Evolutionary conservation across 768 basidiomycete genomes (phyloP), one percentile per base, ranked within the genome.

Genomic region (Lactifluus volemus): DNA sequence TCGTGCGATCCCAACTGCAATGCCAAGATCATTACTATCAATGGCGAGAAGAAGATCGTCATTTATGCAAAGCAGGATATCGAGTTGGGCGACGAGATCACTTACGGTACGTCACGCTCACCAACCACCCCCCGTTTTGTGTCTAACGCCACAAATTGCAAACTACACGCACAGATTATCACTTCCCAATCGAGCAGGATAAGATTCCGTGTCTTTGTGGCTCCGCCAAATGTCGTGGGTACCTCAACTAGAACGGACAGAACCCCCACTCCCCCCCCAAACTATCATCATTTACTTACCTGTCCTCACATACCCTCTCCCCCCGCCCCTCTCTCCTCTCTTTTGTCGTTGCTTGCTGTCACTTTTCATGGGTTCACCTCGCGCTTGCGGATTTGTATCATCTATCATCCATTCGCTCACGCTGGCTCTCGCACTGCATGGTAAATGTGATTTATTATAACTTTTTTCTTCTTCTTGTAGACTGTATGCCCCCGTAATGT

Each of bases 171-270:
- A 5, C 69, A 94, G 94, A 99, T 77, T 99, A 99, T 75, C 95
- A 98, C 74, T 99, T 99, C 78, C 96, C 97, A 48, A 89, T 97
- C 71, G 97, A 99, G 76, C 92, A 97, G 74, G 93, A 95, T 77
- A 95, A 96, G 78, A 94, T 95, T 68, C 89, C 89, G 58, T 94
- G 92, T 78, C 78, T 94, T 30, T 96, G 92, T 69, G 88, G 95
- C 68, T 89, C 92, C 68, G 78, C 80, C 66, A 89, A 89, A 75
- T 98, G 95, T 76, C 88, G 95, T 70, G 93, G 94, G 64, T 96
- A 84, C 78, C 88, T 97, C 78, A 97, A 97, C 77, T 98, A 89
- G 83, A 81, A 64, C 38, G 51, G 61, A 60, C 62, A 59, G 56
- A 45, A 45, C 49, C 11, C 44, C 6, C 45, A 14, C 44, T 3